Conservation (phyloP, 2,329 filamentous ascomycete genomes). For the Pyrenochaeta sp. region DNA sequence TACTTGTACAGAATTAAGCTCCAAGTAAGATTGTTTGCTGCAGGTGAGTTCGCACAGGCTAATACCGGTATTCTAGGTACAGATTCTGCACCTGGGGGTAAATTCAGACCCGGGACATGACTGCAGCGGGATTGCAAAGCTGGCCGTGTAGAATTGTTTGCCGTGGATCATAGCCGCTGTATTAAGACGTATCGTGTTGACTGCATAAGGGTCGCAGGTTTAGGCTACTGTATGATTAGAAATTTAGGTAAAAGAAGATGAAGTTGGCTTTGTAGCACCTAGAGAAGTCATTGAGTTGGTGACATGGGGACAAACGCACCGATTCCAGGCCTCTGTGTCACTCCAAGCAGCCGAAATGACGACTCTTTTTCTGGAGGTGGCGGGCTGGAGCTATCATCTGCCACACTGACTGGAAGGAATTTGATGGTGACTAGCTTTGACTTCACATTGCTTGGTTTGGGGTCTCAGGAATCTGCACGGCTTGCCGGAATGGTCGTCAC, state of each 20-base stretch:
- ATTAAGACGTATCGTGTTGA: conserved; percentile 3
- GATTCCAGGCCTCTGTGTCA: conserved; percentile 5
- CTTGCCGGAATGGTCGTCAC: conserved; percentile 7
- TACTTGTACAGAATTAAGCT: no score
- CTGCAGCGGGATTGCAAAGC: conserved; percentile 2
- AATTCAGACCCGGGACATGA: conserved; percentile 1
- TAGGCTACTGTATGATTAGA: background rate
- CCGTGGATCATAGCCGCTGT: conserved; percentile 11
- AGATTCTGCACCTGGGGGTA: background rate
- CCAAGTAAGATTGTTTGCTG: conserved; percentile 3
- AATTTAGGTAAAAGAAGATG: conserved; percentile 3
- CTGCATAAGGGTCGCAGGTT: conserved; percentile 6
- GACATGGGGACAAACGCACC: conserved; percentile 4
- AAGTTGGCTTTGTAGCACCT: conserved; percentile 13
- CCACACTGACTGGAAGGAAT: conserved; percentile 8
- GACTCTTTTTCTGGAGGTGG: conserved; percentile 21
- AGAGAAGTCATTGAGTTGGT: conserved; percentile 6
- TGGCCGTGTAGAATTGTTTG: conserved; percentile 4
- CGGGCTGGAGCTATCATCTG: conserved; percentile 11
- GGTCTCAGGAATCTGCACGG: conserved; percentile 17
- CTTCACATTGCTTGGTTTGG: conserved; percentile 10
- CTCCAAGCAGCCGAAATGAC: conserved; percentile 9
- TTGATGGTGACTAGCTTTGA: conserved; percentile 7
- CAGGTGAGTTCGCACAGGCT: conserved; percentile 3
- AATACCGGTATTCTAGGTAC: conserved; percentile 1